Conservation (phyloP, 208 protist species). For the Acanthamoeba castellanii region DNA sequence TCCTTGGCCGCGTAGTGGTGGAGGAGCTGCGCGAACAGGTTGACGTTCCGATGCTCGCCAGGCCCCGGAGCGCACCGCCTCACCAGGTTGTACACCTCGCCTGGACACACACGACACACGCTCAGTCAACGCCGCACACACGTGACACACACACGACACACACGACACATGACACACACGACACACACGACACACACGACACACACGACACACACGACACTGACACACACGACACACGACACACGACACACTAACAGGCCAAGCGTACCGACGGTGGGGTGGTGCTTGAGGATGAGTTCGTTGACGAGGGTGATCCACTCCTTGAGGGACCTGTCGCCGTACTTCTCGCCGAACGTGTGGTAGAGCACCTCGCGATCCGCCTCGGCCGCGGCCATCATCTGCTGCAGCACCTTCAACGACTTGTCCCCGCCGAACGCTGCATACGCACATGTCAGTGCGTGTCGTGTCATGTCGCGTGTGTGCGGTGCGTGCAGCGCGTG, state of each 20-base stretch:
- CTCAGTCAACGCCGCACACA: background rate
- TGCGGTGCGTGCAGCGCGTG: background rate
- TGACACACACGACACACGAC: no score
- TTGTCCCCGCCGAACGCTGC: constrained; percentile 71
- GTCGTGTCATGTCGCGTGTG: background rate
- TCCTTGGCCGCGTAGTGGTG: background rate
- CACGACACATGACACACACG: no score
- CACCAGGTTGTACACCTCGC: background rate
- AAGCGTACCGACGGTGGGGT: constrained; percentile 3
- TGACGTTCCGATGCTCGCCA: background rate
- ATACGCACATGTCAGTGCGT: background rate
- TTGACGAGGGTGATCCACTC: constrained; percentile 51
- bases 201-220: no score
- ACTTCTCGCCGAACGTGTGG: constrained; percentile 45
- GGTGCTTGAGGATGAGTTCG: constrained; percentile 23
- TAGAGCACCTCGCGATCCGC: constrained; percentile 52
- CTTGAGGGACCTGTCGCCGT: background rate
- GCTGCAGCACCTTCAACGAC: constrained; percentile 61
- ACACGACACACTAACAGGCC: background rate
- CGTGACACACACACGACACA: background rate
- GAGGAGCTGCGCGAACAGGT: background rate
- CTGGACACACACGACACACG: background rate
- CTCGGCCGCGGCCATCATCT: constrained; percentile 57
- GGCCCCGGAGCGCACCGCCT: background rate
- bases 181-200: no score